Evolutionary conservation across 495 filamentous ascomycete genomes (phyloP), one percentile per base, ranked within the genome.

Genomic region (Darksidea phi): DNA sequence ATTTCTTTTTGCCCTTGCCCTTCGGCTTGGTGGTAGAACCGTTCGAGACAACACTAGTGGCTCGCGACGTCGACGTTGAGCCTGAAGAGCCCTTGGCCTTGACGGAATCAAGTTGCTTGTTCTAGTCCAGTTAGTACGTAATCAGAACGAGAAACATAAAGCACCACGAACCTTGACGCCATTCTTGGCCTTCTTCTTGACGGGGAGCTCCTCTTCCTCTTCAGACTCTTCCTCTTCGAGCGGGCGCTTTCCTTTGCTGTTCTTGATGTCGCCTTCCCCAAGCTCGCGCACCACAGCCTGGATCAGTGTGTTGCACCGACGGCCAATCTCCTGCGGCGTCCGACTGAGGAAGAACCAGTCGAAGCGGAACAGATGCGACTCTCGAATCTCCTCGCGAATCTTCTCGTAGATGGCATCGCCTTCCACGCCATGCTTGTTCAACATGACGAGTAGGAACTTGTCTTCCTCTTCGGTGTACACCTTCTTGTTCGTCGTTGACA

Each of bases 381-480:
- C 94, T 8, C 94, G 86, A 61, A 99, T 95, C 54, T 77, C 75
- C 47, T 77, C 75, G 2, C 75, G 67, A 47, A 77, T 73, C 59
- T 67, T 69, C 64, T 77, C 75, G 55, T 72, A 72, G 60, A 76
- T 57, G 17, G 57, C 65, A 52, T 76, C 74, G 41, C 66, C 64
- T 53, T 77, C 75, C 8, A 97, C 82, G 18, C 95, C 95, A 67
- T 88, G 88, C 73, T 85, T 86, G 72, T 99, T 91, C 2, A 99
- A 75, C 76, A 96, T 88, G 37, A 97, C 92, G 26, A 99, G 79
- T 49, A 99, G 78, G 76, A 99, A 99, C 11, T 95, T 85, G 69
- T 99, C 95, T 74, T 99, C 95, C 70, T 99, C 95, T 70, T 97
- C 95, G 0, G 94, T 97, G 70, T 99, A 99, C 6, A 97, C 91